phyloP scores from a whole-genome alignment of 2,329 filamentous ascomycete species.

The Beauveria australis region DNA sequence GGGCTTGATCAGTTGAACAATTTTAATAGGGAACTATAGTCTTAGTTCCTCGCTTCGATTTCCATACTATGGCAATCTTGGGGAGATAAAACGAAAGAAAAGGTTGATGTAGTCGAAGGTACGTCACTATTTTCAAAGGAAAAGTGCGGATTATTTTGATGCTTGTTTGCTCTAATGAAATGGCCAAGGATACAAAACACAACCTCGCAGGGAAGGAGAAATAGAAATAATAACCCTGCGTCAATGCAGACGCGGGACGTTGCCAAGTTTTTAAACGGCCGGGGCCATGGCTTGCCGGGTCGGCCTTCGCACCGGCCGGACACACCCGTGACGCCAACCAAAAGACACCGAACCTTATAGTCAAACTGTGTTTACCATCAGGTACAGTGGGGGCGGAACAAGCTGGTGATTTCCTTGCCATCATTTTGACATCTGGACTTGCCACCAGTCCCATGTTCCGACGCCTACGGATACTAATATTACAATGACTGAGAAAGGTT shows the following conservation, averaged over 20 bases:
- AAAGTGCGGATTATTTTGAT: neutral
- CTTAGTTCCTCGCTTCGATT: too few relatives aligned
- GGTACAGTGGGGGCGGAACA: too few relatives aligned
- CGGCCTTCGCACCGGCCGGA: neutral
- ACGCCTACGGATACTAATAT: too few relatives aligned
- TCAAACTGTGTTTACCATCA: neutral
- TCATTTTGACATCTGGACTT: neutral
- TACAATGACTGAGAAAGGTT: too few relatives aligned
- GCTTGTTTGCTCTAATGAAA: neutral
- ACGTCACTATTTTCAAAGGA: neutral
- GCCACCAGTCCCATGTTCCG: too few relatives aligned
- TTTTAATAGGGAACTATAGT: too few relatives aligned
- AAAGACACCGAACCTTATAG: neutral
- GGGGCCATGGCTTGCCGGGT: neutral
- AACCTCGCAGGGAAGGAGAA: neutral
- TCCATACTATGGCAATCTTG: too few relatives aligned
- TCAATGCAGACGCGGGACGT: neutral
- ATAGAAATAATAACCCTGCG: neutral
- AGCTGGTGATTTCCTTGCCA: neutral
- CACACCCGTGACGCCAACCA: neutral
- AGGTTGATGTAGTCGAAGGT: neutral
- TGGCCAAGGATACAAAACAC: neutral
- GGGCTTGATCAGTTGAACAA: too few relatives aligned
- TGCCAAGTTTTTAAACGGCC: neutral
- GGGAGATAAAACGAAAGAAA: neutral